These are phyloP conservation scores for Primulina eburnea DNA, from an alignment of 257 asterid genomes.

Conservation along the genomic window DNA sequence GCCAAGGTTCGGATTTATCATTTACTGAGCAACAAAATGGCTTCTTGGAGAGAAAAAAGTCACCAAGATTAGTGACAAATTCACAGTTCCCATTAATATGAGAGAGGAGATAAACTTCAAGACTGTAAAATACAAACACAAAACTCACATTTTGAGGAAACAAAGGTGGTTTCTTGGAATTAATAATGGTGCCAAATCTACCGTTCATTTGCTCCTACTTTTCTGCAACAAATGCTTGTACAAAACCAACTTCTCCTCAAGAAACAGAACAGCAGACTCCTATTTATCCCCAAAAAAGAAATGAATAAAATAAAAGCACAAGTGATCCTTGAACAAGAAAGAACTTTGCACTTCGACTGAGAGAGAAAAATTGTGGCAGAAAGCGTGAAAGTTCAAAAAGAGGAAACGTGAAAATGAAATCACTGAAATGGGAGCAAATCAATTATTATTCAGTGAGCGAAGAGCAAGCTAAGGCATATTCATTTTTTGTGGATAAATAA, in stretches of 20 bases:
- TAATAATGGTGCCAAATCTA: constrained; percentile 20
- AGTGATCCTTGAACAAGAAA: constrained; percentile 21
- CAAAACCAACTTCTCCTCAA: constrained; percentile 5
- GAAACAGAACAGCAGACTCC: constrained; percentile 25
- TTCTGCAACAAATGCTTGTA: constrained; percentile 19
- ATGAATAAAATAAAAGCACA: not conserved
- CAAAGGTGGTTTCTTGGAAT: constrained; percentile 45
- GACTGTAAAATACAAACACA: not conserved
- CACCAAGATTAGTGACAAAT: not conserved
- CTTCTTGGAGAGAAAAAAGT: not conserved
- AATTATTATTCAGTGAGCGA: constrained; percentile 21
- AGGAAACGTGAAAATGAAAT: constrained; percentile 26
- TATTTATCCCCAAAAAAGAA: constrained; percentile 15
- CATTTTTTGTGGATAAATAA: constrained; percentile 26
- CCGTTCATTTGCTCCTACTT: constrained; percentile 35
- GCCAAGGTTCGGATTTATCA: constrained; percentile 29
- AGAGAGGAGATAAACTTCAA: not conserved
- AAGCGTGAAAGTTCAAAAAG: constrained; percentile 52
- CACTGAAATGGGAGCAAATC: constrained; percentile 26
- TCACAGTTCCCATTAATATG: not conserved
- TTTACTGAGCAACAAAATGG: not conserved
- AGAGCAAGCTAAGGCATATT: constrained; percentile 54
- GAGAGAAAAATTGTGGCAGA: constrained; percentile 15
- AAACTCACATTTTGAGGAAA: constrained; percentile 52
- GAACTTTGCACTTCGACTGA: constrained; percentile 23